Evolutionary conservation across 495 filamentous ascomycete genomes (phyloP).

Genomic region (Sabuloglossum arenarium): DNA sequence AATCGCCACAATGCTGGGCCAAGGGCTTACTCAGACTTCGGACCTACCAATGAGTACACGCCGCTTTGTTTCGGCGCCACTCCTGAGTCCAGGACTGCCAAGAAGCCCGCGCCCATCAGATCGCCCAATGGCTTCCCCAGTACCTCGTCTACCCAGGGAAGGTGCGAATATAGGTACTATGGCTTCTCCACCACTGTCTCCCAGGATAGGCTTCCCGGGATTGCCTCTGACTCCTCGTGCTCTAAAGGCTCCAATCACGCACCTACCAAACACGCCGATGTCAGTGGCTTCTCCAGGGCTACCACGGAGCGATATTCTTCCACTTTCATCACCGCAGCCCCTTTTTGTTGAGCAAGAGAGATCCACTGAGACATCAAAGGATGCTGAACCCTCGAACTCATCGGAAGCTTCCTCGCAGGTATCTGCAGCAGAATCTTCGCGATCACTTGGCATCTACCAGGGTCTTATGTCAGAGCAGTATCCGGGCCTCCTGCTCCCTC

Average conservation of each 20-base stretch:
- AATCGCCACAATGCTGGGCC: constrained; percentile 18
- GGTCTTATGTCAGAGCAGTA: constrained; percentile 67
- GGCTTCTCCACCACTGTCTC: constrained; percentile 45
- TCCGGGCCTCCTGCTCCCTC: constrained; percentile 63
- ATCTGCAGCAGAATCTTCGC: neutral
- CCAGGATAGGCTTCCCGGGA: constrained; percentile 31
- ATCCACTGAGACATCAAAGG: neutral
- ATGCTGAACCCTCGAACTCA: neutral
- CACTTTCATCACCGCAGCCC: constrained; percentile 4
- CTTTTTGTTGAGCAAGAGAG: neutral
- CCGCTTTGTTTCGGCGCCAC: neutral
- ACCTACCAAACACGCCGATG: constrained; percentile 32
- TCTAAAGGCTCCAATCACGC: constrained; percentile 24
- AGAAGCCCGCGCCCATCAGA: constrained; percentile 75
- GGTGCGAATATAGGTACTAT: constrained; percentile 18
- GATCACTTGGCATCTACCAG: constrained; percentile 19
- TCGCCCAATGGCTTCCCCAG: constrained; percentile 46
- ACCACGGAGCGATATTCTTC: constrained; percentile 9
- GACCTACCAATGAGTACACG: neutral
- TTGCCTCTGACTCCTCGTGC: constrained; percentile 54
- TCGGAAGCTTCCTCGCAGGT: neutral
- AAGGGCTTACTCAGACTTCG: neutral
- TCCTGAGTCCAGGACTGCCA: constrained; percentile 32
- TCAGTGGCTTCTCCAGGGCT: constrained; percentile 29
- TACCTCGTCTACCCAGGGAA: constrained; percentile 41